Evolutionary conservation across 352 stramenopile species (phyloP), one percentile per base, ranked within the genome.

Genomic region (Globisporangium splendens): DNA sequence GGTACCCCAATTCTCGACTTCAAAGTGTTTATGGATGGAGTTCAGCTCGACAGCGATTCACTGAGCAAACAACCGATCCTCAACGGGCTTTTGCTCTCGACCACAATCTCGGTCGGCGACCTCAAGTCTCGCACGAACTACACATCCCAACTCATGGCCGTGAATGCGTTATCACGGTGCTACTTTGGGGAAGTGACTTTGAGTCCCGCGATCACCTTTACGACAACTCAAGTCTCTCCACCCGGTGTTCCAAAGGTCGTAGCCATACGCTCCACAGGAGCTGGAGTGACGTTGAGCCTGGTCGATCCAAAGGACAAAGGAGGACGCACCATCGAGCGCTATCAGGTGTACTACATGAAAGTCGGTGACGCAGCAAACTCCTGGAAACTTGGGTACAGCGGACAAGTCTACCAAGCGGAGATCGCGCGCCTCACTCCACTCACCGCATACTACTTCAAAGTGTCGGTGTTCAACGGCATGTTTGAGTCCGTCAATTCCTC

Each of bases 401-500:
- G 56, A 8, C 4, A 52, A 0, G 62, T 42, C 0, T 57, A 74
- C 6, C 64, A 65, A n/a, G 67, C 69, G 8, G 69, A 62, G 8
- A 58, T 91, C 7, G 68, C 76, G 1, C 41, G 46, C 0, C 54
- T 91, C 2, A 50, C 62, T 8, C 53, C 66, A 7, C 13, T 31
- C 14, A 86, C 59, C 0, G 21, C 57, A 15, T 89, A 86, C 41
- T 28, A 53, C 12, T 81, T 83, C 52, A 65, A 69, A 17, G 35
- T 73, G 12, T 73, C 73, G 0, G 73, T 77, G 14, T 74, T 58
- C 28, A 91, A 89, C 48, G 68, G 71, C 0, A 43, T 63, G 7
- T 86, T 75, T 24, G 56, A 67, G 12, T 91, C 80, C 0, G 18
- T 41, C 0, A 87, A 84, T 21, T 86, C 78, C 0, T 71, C 77